Evolutionary conservation across 2,329 filamentous ascomycete species (phyloP), one percentile per base, ranked within the genome.

Genomic region (Biscogniauxia mediterranea): DNA sequence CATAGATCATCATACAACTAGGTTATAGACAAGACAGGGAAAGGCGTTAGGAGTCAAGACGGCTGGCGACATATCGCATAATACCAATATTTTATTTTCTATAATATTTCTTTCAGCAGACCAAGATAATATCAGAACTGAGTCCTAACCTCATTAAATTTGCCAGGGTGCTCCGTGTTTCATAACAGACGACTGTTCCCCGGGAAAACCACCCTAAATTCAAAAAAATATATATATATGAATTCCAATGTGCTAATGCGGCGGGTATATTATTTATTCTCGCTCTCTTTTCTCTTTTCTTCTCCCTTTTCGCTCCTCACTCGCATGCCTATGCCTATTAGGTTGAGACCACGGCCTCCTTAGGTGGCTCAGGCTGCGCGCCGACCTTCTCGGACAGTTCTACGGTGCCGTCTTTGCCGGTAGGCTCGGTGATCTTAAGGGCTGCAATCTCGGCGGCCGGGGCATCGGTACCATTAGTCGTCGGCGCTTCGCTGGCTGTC

Each of bases 361-460:
- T 46, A 5, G 38, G 38, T n/a, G 38, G 38, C 38, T 60, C 56
- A 28, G 49, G 50, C 15, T 50, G 54, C 8, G 49, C 21, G 5
- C 54, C 57, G 23, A 64, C 49, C 61, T 60, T 65, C 54, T 63
- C 63, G 9, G 38, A 46, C 38, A 46, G 6, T 7, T 46, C 38
- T 5, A 56, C 55, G 1, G 56, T 53, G 11, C 32, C 56, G 6
- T 50, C 58, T 5, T 32, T 55, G 5, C 52, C 19, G 25, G 55
- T 59, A 7, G 56, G 32, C 32, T 59, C 62, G 19, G 52, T 52
- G 21, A 62, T 55, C 50, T 59, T 61, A 4, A 65, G 56, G 17
- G 54, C 63, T 17, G 61, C 63, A 15, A 67, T 19, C 11, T 52
- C 50, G 15, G 21, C 21, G 19, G 50, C 11, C 50, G 50, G 21